Conservation (phyloP, 1,139 yeast genomes). For the Suhomyces atakaporum region DNA sequence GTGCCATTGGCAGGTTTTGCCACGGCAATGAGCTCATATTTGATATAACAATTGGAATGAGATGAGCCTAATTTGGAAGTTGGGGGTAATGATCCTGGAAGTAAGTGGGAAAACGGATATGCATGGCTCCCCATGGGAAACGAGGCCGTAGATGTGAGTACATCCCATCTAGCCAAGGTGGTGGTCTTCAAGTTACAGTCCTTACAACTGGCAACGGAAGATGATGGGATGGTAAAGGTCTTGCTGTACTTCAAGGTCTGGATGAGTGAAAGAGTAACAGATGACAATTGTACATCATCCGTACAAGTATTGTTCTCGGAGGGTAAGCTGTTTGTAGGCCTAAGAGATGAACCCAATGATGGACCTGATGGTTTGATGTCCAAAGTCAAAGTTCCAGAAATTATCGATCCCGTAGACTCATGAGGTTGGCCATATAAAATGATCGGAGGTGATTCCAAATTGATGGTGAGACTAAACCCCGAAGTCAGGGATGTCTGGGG, state of each 20-base stretch:
- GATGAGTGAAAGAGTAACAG: slow-evolving; percentile 64
- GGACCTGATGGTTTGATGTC: slow-evolving; percentile 17
- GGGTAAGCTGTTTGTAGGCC: slow-evolving; percentile 7
- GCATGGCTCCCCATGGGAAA: slow-evolving; percentile 73
- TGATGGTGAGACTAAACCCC: slow-evolving; percentile 52
- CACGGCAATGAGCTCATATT: slow-evolving; percentile 72
- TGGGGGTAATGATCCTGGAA: slow-evolving; percentile 92
- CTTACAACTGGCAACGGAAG: slow-evolving; percentile 51
- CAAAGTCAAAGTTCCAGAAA: slow-evolving; percentile 67
- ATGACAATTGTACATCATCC: slow-evolving; percentile 42
- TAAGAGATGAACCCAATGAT: slow-evolving; percentile 1
- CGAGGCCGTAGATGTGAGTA: slow-evolving; percentile 56
- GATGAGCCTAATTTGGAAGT: slow-evolving; percentile 62
- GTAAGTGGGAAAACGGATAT: slow-evolving; percentile 89
- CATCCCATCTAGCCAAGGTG: slow-evolving; percentile 87
- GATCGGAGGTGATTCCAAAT: slow-evolving; percentile 88
- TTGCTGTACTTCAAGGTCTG: slow-evolving; percentile 68
- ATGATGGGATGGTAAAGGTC: slow-evolving; percentile 63
- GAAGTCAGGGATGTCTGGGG: slow-evolving; percentile 2
- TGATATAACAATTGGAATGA: slow-evolving; percentile 55
- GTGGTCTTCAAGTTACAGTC: slow-evolving; percentile 57
- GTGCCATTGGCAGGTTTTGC: slow-evolving; percentile 27
- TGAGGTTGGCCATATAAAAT: slow-evolving; percentile 76
- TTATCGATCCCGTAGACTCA: slow-evolving; percentile 82
- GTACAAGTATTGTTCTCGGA: neutral